Evolutionary conservation across 257 asterid species (phyloP).

Genomic region (Scutellaria barbata): DNA sequence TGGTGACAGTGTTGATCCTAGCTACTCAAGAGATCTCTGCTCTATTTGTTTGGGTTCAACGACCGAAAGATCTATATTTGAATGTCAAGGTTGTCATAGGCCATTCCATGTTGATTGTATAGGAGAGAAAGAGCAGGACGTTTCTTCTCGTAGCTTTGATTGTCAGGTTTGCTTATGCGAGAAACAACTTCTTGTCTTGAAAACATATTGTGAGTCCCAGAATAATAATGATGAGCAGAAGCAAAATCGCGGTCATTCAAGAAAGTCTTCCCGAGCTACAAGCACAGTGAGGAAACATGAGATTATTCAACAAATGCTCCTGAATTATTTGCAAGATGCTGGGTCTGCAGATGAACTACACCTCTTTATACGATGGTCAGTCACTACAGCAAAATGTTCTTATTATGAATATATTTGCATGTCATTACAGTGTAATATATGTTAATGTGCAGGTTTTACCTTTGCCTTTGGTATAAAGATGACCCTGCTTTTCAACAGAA

Average conservation of each 20-base stretch:
- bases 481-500: constrained; percentile 79
- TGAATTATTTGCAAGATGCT: constrained; percentile 84
- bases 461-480: constrained; percentile 96
- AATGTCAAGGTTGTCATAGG: constrained; percentile 82
- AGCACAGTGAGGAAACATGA: constrained; percentile 63
- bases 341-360: constrained; percentile 71
- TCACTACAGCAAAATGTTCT: constrained; percentile 36
- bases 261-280: constrained; percentile 55
- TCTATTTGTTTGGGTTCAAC: constrained; percentile 72
- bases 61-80: constrained; percentile 56
- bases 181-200: constrained; percentile 75
- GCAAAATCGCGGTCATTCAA: constrained; percentile 42
- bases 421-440: constrained; percentile 32
- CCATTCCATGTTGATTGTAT: constrained; percentile 82
- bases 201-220: constrained; percentile 62
- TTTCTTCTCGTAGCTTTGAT: constrained; percentile 52
- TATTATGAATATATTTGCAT: constrained; percentile 27
- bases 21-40: constrained; percentile 58
- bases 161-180: constrained; percentile 80
- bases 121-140: constrained; percentile 70
- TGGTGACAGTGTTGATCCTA: constrained; percentile 47
- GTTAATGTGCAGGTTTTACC: constrained; percentile 83
- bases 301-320: constrained; percentile 91
- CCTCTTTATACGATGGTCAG: constrained; percentile 85
- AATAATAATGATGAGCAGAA: constrained; percentile 57